Evolutionary conservation across 352 stramenopile species (phyloP), one percentile per base, ranked within the genome.

Genomic region (Phytopythium oedochilum): DNA sequence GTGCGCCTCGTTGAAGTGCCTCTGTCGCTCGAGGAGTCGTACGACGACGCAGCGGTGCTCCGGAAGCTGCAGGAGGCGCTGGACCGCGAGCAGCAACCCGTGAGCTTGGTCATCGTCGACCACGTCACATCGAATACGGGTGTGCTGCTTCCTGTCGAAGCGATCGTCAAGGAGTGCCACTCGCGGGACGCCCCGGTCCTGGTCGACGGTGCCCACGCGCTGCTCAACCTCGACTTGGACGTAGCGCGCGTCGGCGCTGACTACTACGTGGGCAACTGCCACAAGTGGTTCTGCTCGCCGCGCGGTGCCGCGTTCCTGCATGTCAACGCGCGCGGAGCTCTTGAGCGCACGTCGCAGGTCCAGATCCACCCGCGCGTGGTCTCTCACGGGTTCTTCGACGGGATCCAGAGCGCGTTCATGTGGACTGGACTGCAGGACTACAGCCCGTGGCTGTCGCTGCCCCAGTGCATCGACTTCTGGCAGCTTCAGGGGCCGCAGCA

Each of bases 61-160:
- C 17, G 52, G 15, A 73, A 64, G 34, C 55, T 92, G 18, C 56
- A 71, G 22, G 31, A 47, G 4, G 67, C 64, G 1, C 53, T 90
- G 4, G 43, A 73, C 9, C 26, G 35, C 22, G 43, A 76, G 1
- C 29, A 67, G 46, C 35, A 36, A 17, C 54, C 44, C 14, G 75
- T 71, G 34, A 70, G 62, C 12, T 73, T 98, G 0, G 76, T 96
- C 2, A 63, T 98, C 5, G 67, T 98, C 10, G 94, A 98, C 64
- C 90, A 98, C 47, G 90, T 97, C 49, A 98, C 92, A 31, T 97
- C 88, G 39, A 98, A 97, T 66, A 98, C 92, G 11, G 93, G 89
- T 1, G 72, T 98, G 22, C 63, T 84, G 29, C 71, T 97, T 44
- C 92, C 93, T 8, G 79, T 98, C 7, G 56, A 86, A 49, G 58